Base-by-base conservation (phyloP, 2,329 filamentous ascomycete species). In the Hypoxylon sp. region DNA sequence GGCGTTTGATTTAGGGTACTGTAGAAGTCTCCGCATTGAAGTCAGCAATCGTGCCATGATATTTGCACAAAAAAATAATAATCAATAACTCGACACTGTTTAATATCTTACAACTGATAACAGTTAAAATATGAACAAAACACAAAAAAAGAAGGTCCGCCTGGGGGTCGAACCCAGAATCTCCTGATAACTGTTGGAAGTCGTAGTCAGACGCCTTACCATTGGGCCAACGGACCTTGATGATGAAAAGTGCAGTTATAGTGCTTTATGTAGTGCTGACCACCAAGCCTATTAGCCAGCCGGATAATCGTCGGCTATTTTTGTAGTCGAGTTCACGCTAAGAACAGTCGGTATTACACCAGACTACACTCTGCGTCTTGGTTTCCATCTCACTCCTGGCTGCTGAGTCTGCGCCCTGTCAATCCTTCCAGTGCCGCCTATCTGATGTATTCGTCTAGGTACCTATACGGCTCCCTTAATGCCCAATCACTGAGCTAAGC, bases 131-230 rank as follows among this genome's bases (percentile, higher is more conserved):
- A 18, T 55, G 20, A 16, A n/a, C 20, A 38, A 57, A 56, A 40
- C 14, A 3, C n/a, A 9, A 49, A 57, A 51, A 46, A 16, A 8
- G 16, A 51, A 64, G 61, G 61, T 64, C 61, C 61, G 55, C 61
- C 61, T 64, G 61, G 61, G 61, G 61, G 46, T 64, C 61, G 61
- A 64, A 64, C 61, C 61, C 61, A 64, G 61, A 64, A 64, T 64
- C 61, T 64, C 61, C 61, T 64, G 61, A 64, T 64, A 51, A 18
- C 44, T 51, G n/a, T 18, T 58, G n/a, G 22, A 26, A 64, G 40
- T 64, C 61, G 61, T 64, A 64, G 61, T 64, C 61, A 64, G 61
- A 64, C 61, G 61, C 61, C 61, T 64, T 64, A 64, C 61, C 61
- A 64, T 64, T 64, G 61, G 61, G 61, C 61, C 61, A 64, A 64